Percentiles rank a stretch among this genome's conserved stretches.
phyloP scores from a whole-genome alignment of 306 rosid genomes.

The Potentilla sterilis region DNA sequence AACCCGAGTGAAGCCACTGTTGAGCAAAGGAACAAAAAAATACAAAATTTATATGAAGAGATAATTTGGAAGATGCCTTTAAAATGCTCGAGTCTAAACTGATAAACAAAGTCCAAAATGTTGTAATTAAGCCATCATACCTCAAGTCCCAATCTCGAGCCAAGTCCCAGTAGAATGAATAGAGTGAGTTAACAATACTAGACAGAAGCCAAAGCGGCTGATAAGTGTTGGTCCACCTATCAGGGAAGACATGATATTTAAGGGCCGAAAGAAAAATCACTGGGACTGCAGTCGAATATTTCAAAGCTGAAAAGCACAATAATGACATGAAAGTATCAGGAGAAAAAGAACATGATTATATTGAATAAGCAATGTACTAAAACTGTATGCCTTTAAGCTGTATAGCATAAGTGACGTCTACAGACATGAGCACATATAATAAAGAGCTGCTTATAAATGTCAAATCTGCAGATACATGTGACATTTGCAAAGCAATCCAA shows the following conservation, averaged over 20 bases:
- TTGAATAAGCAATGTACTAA: background rate
- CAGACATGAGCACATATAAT: background rate
- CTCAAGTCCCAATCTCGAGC: slow-evolving; percentile 92
- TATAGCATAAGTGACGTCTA: background rate
- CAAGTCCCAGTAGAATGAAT: slow-evolving; percentile 97
- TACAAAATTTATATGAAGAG: slow-evolving; percentile 8
- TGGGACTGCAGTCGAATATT: slow-evolving; percentile 86
- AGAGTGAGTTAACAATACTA: slow-evolving; percentile 74
- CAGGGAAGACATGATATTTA: slow-evolving; percentile 81
- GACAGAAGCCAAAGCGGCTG: slow-evolving; percentile 94
- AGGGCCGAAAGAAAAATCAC: slow-evolving; percentile 94
- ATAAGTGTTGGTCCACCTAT: slow-evolving; percentile 74
- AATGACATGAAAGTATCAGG: slow-evolving; percentile 24
- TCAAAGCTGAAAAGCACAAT: slow-evolving; percentile 64
- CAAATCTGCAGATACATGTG: background rate
- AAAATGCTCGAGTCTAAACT: background rate
- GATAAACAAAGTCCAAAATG: slow-evolving; percentile 4
- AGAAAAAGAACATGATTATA: background rate
- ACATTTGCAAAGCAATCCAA: background rate
- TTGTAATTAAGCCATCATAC: slow-evolving; percentile 35
- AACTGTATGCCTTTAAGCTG: background rate
- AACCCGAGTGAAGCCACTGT: slow-evolving; percentile 77
- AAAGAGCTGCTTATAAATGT: background rate
- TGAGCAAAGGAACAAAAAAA: slow-evolving; percentile 21
- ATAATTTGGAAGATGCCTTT: background rate